Evolutionary conservation across 352 stramenopile species (phyloP), one percentile per base, ranked within the genome.

Genomic region (Blastocystis sp.): DNA sequence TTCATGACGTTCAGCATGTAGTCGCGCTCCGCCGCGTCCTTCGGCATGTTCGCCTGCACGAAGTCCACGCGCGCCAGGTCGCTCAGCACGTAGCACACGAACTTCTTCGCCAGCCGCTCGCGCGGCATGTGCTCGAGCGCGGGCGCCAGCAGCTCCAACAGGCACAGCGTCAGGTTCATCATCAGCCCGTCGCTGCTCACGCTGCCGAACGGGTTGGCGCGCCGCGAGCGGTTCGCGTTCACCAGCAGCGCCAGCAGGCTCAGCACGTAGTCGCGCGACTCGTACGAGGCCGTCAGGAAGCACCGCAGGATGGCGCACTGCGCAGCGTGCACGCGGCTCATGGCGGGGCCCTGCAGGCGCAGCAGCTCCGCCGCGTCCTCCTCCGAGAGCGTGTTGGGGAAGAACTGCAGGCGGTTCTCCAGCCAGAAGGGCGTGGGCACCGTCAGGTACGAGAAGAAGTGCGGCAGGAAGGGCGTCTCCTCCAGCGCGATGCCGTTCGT

Each of bases 41-140:
- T 45, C n/a, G 74, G 74, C 23, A 84, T 45, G 45, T 84, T 62
- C 14, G 52, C 53, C 61, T 70, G 56, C 14, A 84, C n/a, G 56
- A 84, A 67, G 61, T 84, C 74, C 21, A 84, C 52, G 38, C 74
- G 38, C 17, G 53, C 23, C 40, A 84, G 60, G 45, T 84, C 74
- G 52, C 45, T 56, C 38, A 84, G 66, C 28, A 84, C 21, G 61
- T 84, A 84, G 74, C 21, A 34, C 14, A 84, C 23, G 52, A 67
- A 69, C 61, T 84, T 61, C 53, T 84, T 66, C 17, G 74, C 60
- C n/a, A 64, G 43, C 21, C 34, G n/a, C 34, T 67, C 14, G 40
- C 4, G n/a, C 2, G 74, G 74, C 10, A 2, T 17, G 14, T 61
- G 28, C 2, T 34, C 28, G 10, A 84, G 74, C 17, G 41, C 34